These are phyloP conservation scores for Takakia lepidozioides DNA, from an alignment of 225 moss, liverwort and hornwort genomes.

Conservation along the genomic window DNA sequence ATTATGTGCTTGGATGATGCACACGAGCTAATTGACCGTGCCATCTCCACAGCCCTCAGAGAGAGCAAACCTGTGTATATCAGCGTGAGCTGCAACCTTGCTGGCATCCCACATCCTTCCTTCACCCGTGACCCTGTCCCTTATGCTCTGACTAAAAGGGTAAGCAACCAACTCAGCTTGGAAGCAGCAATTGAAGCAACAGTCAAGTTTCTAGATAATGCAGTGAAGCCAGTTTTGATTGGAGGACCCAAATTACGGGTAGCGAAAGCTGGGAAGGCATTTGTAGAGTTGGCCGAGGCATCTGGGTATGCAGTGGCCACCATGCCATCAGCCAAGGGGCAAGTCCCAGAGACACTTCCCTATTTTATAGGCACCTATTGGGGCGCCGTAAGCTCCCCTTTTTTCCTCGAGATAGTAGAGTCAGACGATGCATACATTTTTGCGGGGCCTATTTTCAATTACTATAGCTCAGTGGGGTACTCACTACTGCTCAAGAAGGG, in stretches of 20 bases:
- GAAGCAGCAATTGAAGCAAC: constrained; percentile 39
- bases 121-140: constrained; percentile 29
- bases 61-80: constrained; percentile 46
- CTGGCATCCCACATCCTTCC: constrained; percentile 23
- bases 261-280: constrained; percentile 33
- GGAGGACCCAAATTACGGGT: constrained; percentile 47
- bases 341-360: constrained; percentile 35
- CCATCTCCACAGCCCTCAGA: constrained; percentile 29
- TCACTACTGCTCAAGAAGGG: constrained; percentile 38
- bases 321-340: constrained; percentile 65
- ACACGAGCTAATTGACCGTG: constrained; percentile 29
- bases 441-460: constrained; percentile 55
- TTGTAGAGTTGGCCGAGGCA: constrained; percentile 37
- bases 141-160: constrained; percentile 10
- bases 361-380: constrained; percentile 64
- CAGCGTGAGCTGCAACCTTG: constrained; percentile 42
- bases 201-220: constrained; percentile 29
- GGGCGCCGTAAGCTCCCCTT: constrained; percentile 63
- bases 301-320: constrained; percentile 48
- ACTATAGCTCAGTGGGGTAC: constrained; percentile 61
- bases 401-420: constrained; percentile 51
- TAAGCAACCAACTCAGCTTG: constrained; percentile 37
- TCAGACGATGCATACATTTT: constrained; percentile 55
- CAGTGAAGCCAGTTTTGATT: constrained; percentile 46
- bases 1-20: constrained; percentile 21